Base-by-base conservation (phyloP, 1,284 basidiomycete genomes). In the Phylloporus gajari region DNA sequence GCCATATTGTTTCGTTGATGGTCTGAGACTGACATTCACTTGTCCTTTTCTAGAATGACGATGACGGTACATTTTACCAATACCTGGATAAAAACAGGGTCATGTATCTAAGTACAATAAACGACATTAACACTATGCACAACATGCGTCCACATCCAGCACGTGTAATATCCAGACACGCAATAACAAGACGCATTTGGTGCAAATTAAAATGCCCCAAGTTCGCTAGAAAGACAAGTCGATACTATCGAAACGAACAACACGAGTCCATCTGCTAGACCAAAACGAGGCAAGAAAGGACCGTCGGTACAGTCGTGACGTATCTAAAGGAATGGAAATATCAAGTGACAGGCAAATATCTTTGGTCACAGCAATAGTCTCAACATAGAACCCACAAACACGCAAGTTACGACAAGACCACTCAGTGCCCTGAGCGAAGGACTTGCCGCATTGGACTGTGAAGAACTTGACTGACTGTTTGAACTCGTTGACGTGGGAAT, bases 351-450 rank as follows among this genome's bases (percentile, higher is more conserved):
- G 46, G 32, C 35, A 32, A 60, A 38, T 12, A 59, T 8, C 7
- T 25, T 53, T 21, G 32, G 53, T 59, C 70, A 78, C 68, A 78
- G 70, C 67, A 73, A 35, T 32, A 78, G 30, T 68, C 65, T 64
- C 63, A 80, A 42, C n/a, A 76, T 0, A 30, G 51, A 48, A 11
- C 67, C 70, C 58, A 80, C 40, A n/a, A 79, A 75, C 19, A 62
- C 65, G 40, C 70, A 70, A 9, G 77, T 74, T 13, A 72, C 67
- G 5, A 58, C 69, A 35, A 80, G 59, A 25, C 53, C 62, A 23
- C 76, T 70, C 32, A 79, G 25, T 17, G 46, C 5, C 15, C n/a
- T 42, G 27, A 59, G 48, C 9, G 69, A 58, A 27, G 15, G n/a
- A 2, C 32, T n/a, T 5, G 75, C 68, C 0, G 58, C 60, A 44